A percentile compares a stretch with the other conserved stretches of the same genome.
phyloP scores from a whole-genome alignment of 1,284 basidiomycete species.

The Malassezia arunalokei region DNA sequence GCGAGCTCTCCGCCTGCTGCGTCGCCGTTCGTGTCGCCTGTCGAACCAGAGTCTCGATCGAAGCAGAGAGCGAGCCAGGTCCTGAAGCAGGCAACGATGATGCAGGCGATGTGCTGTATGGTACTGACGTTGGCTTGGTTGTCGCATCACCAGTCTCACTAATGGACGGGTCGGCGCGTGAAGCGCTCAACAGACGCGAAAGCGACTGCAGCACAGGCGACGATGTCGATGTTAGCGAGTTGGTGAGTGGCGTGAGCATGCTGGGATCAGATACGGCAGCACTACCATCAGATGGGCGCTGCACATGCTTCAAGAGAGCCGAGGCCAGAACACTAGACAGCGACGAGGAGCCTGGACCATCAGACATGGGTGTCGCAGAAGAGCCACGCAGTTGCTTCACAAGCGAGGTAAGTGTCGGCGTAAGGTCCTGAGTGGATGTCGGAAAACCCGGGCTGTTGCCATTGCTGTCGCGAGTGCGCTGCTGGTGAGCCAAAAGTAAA shows the following conservation, averaged over 20 bases:
- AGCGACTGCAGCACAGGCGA: constrained; percentile 16
- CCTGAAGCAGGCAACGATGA: constrained; percentile 4
- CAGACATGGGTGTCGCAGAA: constrained; percentile 15
- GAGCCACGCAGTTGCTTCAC: constrained; percentile 21
- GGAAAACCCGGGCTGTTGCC: constrained; percentile 14
- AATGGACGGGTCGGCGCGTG: not conserved
- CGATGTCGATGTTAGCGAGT: not conserved
- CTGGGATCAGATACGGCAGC: not conserved
- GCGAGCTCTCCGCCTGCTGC: not conserved
- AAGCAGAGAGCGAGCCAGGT: constrained; percentile 10
- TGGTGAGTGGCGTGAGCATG: not conserved
- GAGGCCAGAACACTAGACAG: constrained; percentile 18
- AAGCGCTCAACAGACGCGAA: constrained; percentile 9
- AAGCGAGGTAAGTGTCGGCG: constrained; percentile 19
- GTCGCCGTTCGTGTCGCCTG: constrained; percentile 10
- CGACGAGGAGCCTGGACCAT: constrained; percentile 19
- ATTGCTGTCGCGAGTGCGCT: constrained; percentile 21
- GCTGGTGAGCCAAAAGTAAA: constrained; percentile 31
- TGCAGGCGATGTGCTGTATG: not conserved
- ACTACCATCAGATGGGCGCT: constrained; percentile 1
- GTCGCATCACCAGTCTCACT: not conserved
- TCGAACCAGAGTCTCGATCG: constrained; percentile 14
- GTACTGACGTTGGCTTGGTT: not conserved
- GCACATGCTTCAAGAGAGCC: constrained; percentile 16
- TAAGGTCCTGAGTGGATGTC: constrained; percentile 16